Conservation (phyloP, 2,329 filamentous ascomycete genomes). For the Thelonectria rubi region DNA sequence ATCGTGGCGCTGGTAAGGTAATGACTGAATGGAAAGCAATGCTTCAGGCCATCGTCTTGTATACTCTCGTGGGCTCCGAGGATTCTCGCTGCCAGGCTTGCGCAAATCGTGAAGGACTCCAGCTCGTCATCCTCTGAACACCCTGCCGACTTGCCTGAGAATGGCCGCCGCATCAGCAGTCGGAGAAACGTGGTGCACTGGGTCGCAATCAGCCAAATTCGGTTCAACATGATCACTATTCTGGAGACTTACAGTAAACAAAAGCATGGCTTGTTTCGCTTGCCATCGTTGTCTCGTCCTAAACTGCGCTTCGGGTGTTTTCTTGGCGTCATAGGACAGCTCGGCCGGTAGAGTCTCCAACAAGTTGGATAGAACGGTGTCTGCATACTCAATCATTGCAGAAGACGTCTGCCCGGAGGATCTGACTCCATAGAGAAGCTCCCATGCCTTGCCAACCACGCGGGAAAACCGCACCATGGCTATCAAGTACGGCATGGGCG, state of each 20-base stretch:
- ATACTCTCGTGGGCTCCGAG: conserved; percentile 27
- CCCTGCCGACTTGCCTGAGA: background rate
- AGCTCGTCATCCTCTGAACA: conserved; percentile 28
- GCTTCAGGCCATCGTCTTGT: conserved; percentile 26
- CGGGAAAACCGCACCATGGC: conserved; percentile 31
- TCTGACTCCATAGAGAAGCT: conserved; percentile 30
- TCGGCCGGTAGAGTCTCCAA: conserved; percentile 15
- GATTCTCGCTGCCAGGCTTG: conserved; percentile 27
- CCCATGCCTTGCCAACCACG: conserved; percentile 31
- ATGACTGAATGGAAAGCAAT: conserved; percentile 31
- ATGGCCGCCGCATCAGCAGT: conserved; percentile 27
- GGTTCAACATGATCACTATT: background rate
- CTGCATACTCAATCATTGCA: conserved; percentile 30
- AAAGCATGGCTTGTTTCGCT: conserved; percentile 24
- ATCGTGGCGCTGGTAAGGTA: conserved; percentile 34
- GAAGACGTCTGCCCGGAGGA: conserved; percentile 12
- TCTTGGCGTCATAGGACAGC: conserved; percentile 15
- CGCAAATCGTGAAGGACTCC: conserved; percentile 24
- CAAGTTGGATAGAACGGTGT: conserved; percentile 22
- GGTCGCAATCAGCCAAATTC: background rate
- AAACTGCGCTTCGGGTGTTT: conserved; percentile 22
- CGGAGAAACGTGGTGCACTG: conserved; percentile 33
- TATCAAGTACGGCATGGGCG: conserved; percentile 23
- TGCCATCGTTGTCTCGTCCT: conserved; percentile 25
- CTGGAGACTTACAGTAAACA: conserved; percentile 20